Evolutionary conservation across 805 yeast species (phyloP).

Genomic region (Deakozyma indianensis): DNA sequence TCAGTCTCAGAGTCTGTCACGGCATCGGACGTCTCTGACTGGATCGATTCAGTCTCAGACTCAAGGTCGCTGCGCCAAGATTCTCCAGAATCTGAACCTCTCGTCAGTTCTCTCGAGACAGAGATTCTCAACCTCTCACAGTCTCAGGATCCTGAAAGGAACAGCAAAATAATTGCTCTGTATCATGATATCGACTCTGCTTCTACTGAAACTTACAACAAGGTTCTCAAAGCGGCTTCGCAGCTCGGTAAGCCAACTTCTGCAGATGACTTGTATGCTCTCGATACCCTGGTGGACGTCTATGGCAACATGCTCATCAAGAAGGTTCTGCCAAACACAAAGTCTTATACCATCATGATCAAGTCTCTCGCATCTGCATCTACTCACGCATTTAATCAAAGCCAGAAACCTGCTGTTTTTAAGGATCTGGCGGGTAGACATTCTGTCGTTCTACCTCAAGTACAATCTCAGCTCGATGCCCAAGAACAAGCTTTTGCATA

Average conservation of each 20-base stretch:
- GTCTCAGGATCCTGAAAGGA: neutral
- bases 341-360: slow-evolving; percentile 17
- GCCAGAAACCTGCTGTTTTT: slow-evolving; percentile 3
- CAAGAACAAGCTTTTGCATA: slow-evolving; percentile 9
- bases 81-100: neutral
- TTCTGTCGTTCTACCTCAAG: slow-evolving; percentile 5
- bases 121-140: neutral
- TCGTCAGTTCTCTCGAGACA: neutral
- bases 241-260: neutral
- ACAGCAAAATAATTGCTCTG: neutral
- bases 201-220: neutral
- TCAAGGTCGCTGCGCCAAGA: neutral
- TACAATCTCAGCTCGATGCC: slow-evolving; percentile 3
- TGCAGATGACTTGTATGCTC: neutral
- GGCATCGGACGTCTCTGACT: slow-evolving; percentile 2
- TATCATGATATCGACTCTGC: neutral
- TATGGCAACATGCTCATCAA: neutral
- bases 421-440: slow-evolving; percentile 3
- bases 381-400: neutral
- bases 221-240: neutral
- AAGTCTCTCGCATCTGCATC: slow-evolving; percentile 13
- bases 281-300: neutral
- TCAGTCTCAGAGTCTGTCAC: slow-evolving; percentile 2
- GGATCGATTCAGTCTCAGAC: neutral
- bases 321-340: slow-evolving; percentile 13